A percentile compares a stretch with the other conserved stretches of the same genome.
phyloP scores from a whole-genome alignment of 441 rosid genomes.

The Adansonia madagascariensis region DNA sequence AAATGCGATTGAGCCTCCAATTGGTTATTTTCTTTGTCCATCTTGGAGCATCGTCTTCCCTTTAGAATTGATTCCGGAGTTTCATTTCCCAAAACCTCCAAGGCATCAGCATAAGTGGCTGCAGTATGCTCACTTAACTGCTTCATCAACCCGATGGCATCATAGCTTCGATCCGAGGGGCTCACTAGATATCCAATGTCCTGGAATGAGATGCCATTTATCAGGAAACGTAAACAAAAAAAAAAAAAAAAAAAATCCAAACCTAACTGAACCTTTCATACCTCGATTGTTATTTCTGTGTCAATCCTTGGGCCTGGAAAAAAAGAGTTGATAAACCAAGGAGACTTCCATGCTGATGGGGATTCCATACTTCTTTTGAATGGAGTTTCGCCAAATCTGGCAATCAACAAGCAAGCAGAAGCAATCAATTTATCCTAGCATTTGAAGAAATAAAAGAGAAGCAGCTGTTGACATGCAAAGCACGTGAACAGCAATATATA shows the following conservation, averaged over 20 bases:
- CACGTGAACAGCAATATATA: constrained; percentile 1
- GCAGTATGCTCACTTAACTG: constrained; percentile 89
- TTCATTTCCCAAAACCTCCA: constrained; percentile 82
- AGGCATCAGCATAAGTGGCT: constrained; percentile 82
- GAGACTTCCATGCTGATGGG: constrained; percentile 99
- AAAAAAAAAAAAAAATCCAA: not conserved
- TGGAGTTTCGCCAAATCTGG: constrained; percentile 89
- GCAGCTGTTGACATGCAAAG: not conserved
- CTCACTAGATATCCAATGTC: constrained; percentile 86
- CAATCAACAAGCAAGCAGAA: constrained; percentile 28
- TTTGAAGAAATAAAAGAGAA: not conserved
- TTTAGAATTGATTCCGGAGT: constrained; percentile 64
- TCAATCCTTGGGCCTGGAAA: constrained; percentile 81
- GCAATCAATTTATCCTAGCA: not conserved
- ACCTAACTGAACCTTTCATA: constrained; percentile 28
- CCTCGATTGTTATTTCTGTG: constrained; percentile 92
- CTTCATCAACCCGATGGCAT: constrained; percentile 88
- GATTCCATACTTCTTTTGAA: constrained; percentile 85
- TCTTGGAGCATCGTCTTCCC: constrained; percentile 36
- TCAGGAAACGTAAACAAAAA: constrained; percentile 20
- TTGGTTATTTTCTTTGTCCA: constrained; percentile 49
- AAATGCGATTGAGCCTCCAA: constrained; percentile 45
- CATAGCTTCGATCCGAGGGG: constrained; percentile 86
- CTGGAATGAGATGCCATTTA: constrained; percentile 43
- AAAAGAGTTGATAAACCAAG: constrained; percentile 85